Evolutionary conservation across 495 filamentous ascomycete genomes (phyloP), one percentile per base, ranked within the genome.

Genomic region (Baudoinia panamericana): DNA sequence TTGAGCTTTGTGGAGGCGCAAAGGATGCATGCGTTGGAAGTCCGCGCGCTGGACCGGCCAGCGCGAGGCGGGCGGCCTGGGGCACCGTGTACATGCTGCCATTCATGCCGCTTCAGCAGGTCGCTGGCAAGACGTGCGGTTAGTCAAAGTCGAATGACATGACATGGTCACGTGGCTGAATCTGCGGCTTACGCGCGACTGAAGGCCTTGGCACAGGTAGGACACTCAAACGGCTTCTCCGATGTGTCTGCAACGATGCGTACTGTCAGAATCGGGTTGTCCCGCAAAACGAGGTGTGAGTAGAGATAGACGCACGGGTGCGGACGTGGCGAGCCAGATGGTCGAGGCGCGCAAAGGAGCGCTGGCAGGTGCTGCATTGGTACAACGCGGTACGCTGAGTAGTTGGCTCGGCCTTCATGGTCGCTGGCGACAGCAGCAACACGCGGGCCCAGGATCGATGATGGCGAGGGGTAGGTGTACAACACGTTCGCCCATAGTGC

Each of bases 11-110:
- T n/a, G n/a, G n/a, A n/a, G n/a, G n/a, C n/a, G n/a, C n/a, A 35
- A 20, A 46, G 26, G 4, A 52, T 36, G 29, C 53, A 56, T 10
- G 50, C 43, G 22, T 51, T 44, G 23, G 51, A 56, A 15, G 53
- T 51, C 30, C 51, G 51, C 9, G 41, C 18, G 9, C 26, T 28
- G 9, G 26, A 17, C 18, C 20, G 38, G 4, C 16, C 13, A 12
- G n/a, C 27, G 7, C 31, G 1, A 49, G 41, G 3, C 37, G n/a
- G 15, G 11, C 17, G 1, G 5, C 19, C 29, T 22, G 23, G 15
- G 8, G 11, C 30, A 16, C n/a, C 11, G 36, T 11, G 36, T 15
- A 11, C 25, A 16, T 41, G 38, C 15, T 9, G 5, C 6, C 4
- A 6, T 26, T 30, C 12, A n/a, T 41, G 38, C 4, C 38, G 26